Evolutionary conservation across 208 protist species (phyloP).

Genomic region (Trypanosoma rangeli): DNA sequence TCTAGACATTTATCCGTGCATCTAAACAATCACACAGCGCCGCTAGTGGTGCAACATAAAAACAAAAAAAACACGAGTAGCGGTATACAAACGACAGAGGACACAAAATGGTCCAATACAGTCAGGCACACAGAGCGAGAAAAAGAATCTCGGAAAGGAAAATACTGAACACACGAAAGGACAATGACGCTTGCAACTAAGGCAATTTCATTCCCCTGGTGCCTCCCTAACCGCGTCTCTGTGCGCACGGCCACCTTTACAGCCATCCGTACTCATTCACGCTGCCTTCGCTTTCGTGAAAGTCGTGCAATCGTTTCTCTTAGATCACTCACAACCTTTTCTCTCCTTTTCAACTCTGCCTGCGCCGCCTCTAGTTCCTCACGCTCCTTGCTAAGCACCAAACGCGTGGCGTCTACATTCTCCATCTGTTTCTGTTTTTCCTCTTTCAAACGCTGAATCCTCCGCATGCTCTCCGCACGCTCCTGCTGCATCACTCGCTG

Average conservation of each 20-base stretch:
- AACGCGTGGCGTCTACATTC: conserved; percentile 54
- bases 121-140: background rate
- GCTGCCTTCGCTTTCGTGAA: conserved; percentile 19
- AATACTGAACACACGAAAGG: conserved; percentile 2
- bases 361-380: conserved; percentile 28
- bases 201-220: background rate
- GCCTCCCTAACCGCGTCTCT: background rate
- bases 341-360: conserved; percentile 38
- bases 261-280: conserved; percentile 8
- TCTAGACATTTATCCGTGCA: background rate
- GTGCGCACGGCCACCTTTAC: background rate
- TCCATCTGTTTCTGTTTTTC: conserved; percentile 60
- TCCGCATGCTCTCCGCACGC: conserved; percentile 23
- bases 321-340: conserved; percentile 35
- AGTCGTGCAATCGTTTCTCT: conserved; percentile 40
- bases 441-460: conserved; percentile 39
- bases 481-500: conserved; percentile 17
- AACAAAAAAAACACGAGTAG: background rate
- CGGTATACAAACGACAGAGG: background rate
- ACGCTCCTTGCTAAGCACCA: conserved; percentile 22
- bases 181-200: conserved; percentile 11
- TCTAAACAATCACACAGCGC: background rate
- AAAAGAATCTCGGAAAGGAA: background rate
- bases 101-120: background rate
- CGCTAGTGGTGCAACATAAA: background rate